These are phyloP conservation scores for Ogataea hybrid DNA, from an alignment of 1,139 yeast genomes.

Conservation along the genomic window DNA sequence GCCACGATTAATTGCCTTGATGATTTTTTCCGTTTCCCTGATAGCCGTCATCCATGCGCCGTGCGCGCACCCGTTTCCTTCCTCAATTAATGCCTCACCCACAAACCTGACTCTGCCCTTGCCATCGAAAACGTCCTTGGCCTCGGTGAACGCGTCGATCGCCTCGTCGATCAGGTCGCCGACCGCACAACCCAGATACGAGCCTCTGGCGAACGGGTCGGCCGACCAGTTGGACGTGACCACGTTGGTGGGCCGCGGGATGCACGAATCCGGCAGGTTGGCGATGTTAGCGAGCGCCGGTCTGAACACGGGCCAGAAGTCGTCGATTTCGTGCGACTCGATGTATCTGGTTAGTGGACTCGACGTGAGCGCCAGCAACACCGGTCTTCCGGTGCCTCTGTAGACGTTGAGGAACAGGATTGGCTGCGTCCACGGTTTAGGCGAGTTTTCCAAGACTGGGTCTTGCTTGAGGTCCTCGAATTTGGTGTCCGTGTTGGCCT, in stretches of 20 bases:
- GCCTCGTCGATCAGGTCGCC: slow-evolving; percentile 28
- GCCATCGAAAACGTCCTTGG: slow-evolving; percentile 32
- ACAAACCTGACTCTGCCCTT: slow-evolving; percentile 63
- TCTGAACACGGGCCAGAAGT: slow-evolving; percentile 41
- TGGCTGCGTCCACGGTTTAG: slow-evolving; percentile 45
- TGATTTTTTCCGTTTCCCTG: slow-evolving; percentile 54
- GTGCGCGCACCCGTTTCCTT: slow-evolving; percentile 85
- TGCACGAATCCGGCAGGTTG: slow-evolving; percentile 7
- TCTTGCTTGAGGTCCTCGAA: slow-evolving; percentile 12
- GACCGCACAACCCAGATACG: slow-evolving; percentile 51
- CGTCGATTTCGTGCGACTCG: slow-evolving; percentile 37
- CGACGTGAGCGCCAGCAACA: slow-evolving; percentile 60
- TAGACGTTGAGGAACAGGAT: slow-evolving; percentile 45
- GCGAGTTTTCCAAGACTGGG: slow-evolving; percentile 14
- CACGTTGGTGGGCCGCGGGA: slow-evolving; percentile 48
- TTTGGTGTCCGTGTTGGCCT: slow-evolving; percentile 3
- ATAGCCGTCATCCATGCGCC: slow-evolving; percentile 73
- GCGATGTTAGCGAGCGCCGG: slow-evolving; percentile 38
- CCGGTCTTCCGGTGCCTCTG: slow-evolving; percentile 40
- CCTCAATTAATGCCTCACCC: slow-evolving; percentile 76
- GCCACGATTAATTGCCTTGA: slow-evolving; percentile 23
- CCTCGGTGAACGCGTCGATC: slow-evolving; percentile 24
- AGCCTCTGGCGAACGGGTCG: slow-evolving; percentile 68
- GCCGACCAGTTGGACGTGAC: slow-evolving; percentile 67
- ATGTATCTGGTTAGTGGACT: slow-evolving; percentile 63